These are phyloP conservation scores for Esteya vermicola DNA, from an alignment of 2,329 filamentous ascomycete species.

Conservation along the genomic window DNA sequence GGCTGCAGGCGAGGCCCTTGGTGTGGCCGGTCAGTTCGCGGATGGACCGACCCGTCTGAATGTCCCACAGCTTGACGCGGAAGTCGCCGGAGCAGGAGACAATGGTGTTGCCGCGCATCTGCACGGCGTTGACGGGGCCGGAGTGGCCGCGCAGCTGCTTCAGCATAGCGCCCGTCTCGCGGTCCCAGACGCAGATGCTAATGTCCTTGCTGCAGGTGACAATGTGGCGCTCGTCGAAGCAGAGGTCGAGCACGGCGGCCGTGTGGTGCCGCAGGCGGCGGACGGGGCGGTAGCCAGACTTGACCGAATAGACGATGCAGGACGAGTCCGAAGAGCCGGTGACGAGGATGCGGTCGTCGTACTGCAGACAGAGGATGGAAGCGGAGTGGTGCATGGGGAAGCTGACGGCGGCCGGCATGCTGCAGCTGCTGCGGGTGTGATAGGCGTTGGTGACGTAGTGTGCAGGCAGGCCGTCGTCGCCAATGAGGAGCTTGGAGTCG, in stretches of 20 bases:
- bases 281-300: slow-evolving; percentile 64
- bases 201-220: slow-evolving; percentile 95
- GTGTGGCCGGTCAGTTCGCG: slow-evolving; percentile 85
- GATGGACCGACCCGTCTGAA: slow-evolving; percentile 74
- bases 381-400: slow-evolving; percentile 64
- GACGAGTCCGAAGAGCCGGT: slow-evolving; percentile 88
- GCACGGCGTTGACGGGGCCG: slow-evolving; percentile 91
- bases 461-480: slow-evolving; percentile 32
- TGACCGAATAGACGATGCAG: slow-evolving; percentile 83
- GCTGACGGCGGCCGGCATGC: slow-evolving; percentile 38
- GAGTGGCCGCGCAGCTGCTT: slow-evolving; percentile 73
- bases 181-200: slow-evolving; percentile 89
- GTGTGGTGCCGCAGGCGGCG: slow-evolving; percentile 64
- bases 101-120: slow-evolving; percentile 82
- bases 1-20: slow-evolving; percentile 86
- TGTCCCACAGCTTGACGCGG: slow-evolving; percentile 87
- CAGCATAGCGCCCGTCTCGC: slow-evolving; percentile 58
- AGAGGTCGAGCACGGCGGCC: slow-evolving; percentile 84
- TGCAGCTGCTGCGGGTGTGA: slow-evolving; percentile 23
- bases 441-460: slow-evolving; percentile 35
- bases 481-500: slow-evolving; percentile 33
- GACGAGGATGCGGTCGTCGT: slow-evolving; percentile 82
- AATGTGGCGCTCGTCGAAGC: slow-evolving; percentile 83
- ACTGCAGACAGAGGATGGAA: slow-evolving; percentile 89
- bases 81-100: slow-evolving; percentile 93